Percentiles rank a stretch among this genome's conserved stretches.
Evolutionary conservation across 352 stramenopile species (phyloP).

Genomic region (Globisporangium spiculum): DNA sequence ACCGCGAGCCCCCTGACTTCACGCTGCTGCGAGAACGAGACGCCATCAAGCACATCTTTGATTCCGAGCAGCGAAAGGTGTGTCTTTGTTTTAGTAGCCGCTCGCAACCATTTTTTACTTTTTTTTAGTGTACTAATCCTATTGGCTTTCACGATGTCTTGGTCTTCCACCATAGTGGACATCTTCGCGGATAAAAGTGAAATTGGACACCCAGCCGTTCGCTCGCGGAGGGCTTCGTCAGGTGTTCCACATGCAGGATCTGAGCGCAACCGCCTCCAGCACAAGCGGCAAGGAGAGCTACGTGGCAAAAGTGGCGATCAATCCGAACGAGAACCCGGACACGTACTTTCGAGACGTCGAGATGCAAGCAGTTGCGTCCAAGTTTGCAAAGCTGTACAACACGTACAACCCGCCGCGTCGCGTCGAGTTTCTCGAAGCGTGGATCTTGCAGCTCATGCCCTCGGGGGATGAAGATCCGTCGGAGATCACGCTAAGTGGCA

Average conservation of each 20-base stretch:
- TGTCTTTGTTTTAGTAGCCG: background rate
- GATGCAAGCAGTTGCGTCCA: slow-evolving; percentile 79
- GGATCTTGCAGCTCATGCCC: slow-evolving; percentile 69
- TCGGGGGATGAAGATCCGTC: slow-evolving; percentile 23
- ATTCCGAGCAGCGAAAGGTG: slow-evolving; percentile 64
- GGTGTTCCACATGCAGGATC: slow-evolving; percentile 71
- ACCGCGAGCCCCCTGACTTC: slow-evolving; percentile 66
- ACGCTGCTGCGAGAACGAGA: slow-evolving; percentile 50
- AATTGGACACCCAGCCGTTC: slow-evolving; percentile 68
- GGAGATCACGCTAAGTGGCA: slow-evolving; percentile 55
- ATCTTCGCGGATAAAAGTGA: slow-evolving; percentile 66
- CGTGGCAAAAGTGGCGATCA: slow-evolving; percentile 80
- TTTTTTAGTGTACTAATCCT: background rate
- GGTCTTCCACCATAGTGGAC: slow-evolving; percentile 39
- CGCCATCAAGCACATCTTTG: slow-evolving; percentile 80
- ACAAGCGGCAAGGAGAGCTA: slow-evolving; percentile 27
- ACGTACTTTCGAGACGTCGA: slow-evolving; percentile 87
- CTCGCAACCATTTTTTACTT: background rate
- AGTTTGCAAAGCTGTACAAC: slow-evolving; percentile 81
- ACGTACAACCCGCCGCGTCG: slow-evolving; percentile 74
- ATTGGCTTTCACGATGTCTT: background rate
- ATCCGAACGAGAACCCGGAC: slow-evolving; percentile 73
- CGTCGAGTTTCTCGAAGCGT: slow-evolving; percentile 75
- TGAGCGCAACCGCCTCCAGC: slow-evolving; percentile 26
- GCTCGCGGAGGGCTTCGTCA: slow-evolving; percentile 56